Evolutionary conservation across 371 early-diverging fungal genomes (phyloP).

Genomic region (Encephalitozoon romaleae): DNA sequence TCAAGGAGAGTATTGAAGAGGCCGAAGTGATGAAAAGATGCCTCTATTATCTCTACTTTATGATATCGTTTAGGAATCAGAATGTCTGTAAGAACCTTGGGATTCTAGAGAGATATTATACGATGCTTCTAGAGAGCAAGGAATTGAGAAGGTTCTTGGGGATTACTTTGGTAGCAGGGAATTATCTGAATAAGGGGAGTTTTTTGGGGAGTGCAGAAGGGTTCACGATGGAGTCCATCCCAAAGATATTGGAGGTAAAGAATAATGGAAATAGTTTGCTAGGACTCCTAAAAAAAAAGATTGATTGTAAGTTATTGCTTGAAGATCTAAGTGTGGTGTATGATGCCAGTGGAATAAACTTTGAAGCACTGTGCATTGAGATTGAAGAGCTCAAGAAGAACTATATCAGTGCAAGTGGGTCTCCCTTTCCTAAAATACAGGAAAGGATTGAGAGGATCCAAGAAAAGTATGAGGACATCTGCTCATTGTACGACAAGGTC

Average conservation of each 20-base stretch:
- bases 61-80: constrained; percentile 15
- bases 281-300: neutral
- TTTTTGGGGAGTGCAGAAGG: constrained; percentile 42
- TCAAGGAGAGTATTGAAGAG: constrained; percentile 30
- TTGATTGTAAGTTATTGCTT: neutral
- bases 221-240: constrained; percentile 25
- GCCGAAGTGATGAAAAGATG: neutral
- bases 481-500: neutral
- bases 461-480: neutral
- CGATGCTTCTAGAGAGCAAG: neutral
- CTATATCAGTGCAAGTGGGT: constrained; percentile 4
- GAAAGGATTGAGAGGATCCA: neutral
- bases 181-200: constrained; percentile 37
- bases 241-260: constrained; percentile 20
- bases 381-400: constrained; percentile 14
- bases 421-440: neutral
- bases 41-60: neutral
- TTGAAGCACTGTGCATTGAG: neutral
- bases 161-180: constrained; percentile 31
- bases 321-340: neutral
- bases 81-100: neutral
- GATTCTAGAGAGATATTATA: neutral
- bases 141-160: constrained; percentile 20
- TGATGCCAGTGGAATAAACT: neutral
- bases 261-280: neutral